These are phyloP conservation scores for Candida nanaspora DNA, from an alignment of 805 yeast species.

Conservation along the genomic window DNA sequence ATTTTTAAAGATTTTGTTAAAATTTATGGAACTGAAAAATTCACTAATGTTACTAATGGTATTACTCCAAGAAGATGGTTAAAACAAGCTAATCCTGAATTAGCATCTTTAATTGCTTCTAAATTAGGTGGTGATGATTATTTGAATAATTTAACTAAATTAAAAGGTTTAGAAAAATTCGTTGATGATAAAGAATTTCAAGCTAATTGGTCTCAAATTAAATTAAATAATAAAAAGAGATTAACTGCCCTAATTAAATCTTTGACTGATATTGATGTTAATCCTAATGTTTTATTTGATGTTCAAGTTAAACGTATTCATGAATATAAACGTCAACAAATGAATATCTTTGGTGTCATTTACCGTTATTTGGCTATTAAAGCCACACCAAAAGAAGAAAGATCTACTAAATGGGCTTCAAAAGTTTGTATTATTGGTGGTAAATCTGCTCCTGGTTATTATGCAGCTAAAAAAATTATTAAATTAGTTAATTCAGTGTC, in stretches of 20 bases:
- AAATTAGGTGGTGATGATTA: slow-evolving; percentile 67
- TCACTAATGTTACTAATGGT: slow-evolving; percentile 91
- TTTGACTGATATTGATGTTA: slow-evolving; percentile 55
- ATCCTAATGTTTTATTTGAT: slow-evolving; percentile 74
- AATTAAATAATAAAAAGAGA: slow-evolving; percentile 58
- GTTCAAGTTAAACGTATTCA: slow-evolving; percentile 93
- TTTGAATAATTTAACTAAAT: slow-evolving; percentile 57
- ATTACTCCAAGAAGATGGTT: slow-evolving; percentile 96
- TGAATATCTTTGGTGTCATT: slow-evolving; percentile 86
- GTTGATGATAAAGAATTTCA: slow-evolving; percentile 66
- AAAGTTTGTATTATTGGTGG: slow-evolving; percentile 87
- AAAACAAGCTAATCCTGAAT: slow-evolving; percentile 82
- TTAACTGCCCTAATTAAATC: slow-evolving; percentile 61
- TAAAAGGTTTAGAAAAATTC: slow-evolving; percentile 60
- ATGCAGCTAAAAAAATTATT: slow-evolving; percentile 88
- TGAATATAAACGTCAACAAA: slow-evolving; percentile 92
- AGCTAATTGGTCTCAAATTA: slow-evolving; percentile 62
- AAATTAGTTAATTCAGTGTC: slow-evolving; percentile 79
- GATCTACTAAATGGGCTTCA: slow-evolving; percentile 54
- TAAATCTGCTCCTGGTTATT: slow-evolving; percentile 96
- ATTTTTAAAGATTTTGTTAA: slow-evolving; percentile 86
- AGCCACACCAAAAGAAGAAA: slow-evolving; percentile 54
- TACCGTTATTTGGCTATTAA: slow-evolving; percentile 75
- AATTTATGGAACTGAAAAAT: slow-evolving; percentile 74
- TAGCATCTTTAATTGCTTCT: slow-evolving; percentile 66